Evolutionary conservation across 768 basidiomycete genomes (phyloP).

Genomic region (Collybia mongolica): DNA sequence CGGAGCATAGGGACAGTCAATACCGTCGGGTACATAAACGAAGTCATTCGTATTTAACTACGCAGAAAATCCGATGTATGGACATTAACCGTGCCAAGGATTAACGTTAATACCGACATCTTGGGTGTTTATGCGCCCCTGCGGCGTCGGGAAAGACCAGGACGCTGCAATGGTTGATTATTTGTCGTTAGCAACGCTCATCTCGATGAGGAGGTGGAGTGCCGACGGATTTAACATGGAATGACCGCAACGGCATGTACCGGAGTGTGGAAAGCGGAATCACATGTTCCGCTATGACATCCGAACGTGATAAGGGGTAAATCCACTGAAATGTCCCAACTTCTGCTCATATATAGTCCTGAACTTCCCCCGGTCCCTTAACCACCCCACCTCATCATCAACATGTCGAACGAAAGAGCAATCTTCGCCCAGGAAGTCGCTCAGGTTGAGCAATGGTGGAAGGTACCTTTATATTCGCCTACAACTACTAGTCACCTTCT

Average conservation of each 20-base stretch:
- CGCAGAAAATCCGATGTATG: too few species aligned
- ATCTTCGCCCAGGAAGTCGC: slow-evolving; percentile 81
- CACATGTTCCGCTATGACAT: slow-evolving; percentile 39
- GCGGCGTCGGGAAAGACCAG: too few species aligned
- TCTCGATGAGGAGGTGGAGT: slow-evolving; percentile 18
- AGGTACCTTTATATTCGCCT: slow-evolving; percentile 46
- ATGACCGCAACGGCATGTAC: neutral
- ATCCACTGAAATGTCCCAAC: slow-evolving; percentile 16
- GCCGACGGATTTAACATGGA: slow-evolving; percentile 30
- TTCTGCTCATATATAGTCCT: slow-evolving; percentile 24
- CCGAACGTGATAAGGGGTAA: slow-evolving; percentile 20
- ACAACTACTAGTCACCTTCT: slow-evolving; percentile 8
- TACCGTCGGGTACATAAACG: too few species aligned
- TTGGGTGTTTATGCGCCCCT: too few species aligned
- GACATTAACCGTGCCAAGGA: too few species aligned
- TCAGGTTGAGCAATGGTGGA: slow-evolving; percentile 89
- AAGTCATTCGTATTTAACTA: too few species aligned
- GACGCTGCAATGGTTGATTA: too few species aligned
- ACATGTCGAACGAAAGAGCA: slow-evolving; percentile 66
- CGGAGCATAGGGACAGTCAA: neutral
- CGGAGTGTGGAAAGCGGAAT: slow-evolving; percentile 24
- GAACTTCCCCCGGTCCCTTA: slow-evolving; percentile 11
- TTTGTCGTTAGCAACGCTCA: too few species aligned
- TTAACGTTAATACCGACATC: too few species aligned
- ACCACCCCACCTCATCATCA: slow-evolving; percentile 14